Base-by-base conservation (phyloP, 805 yeast genomes). In the Grigorovia transvaalensis region DNA sequence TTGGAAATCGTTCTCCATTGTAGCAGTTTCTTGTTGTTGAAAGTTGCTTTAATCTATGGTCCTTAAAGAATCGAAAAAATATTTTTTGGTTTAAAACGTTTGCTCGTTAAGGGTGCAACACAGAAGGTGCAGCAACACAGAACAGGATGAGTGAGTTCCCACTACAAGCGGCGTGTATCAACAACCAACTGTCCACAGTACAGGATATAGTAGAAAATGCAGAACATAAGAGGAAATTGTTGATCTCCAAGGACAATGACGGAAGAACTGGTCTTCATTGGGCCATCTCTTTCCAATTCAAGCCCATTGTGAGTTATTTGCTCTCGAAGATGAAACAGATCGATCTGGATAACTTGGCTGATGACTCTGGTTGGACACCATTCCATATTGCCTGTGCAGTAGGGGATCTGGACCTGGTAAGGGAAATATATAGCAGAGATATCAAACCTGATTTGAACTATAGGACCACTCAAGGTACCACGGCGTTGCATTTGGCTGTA, bases 361-460 rank as follows among this genome's bases (percentile, higher is more conserved):
- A 90, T 64, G 82, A 77, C 18, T 74, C 90, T 11, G 95, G 95
- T 0, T 90, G 96, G 96, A 84, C 91, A 0, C 88, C 95, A 0
- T 60, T 88, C 38, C 97, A 90, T 66, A 82, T 91, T 50, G 88
- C 93, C 0, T 76, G 85, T 0, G 78, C 96, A 0, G 73, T 84
- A 2, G 96, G 96, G 0, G 78, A 80, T 59, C 58, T 72, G 20
- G 74, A 71, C 7, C 74, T 83, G 9, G 58, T 88, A 3, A 71
- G 75, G 9, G 59, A 71, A 46, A 61, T 88, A n/a, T 69, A 81
- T 57, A 67, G 64, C 0, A 72, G 74, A 54, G 84, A 86, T 0
- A 53, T 60, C 12, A 61, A 63, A 17, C 84, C 85, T 0, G 84
- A 84, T 64, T 72, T 87, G 20, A 72, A 88, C 60, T 62, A 76